Base-by-base conservation (phyloP, 2,329 filamentous ascomycete species). In the Dothiorella sarmentorum region DNA sequence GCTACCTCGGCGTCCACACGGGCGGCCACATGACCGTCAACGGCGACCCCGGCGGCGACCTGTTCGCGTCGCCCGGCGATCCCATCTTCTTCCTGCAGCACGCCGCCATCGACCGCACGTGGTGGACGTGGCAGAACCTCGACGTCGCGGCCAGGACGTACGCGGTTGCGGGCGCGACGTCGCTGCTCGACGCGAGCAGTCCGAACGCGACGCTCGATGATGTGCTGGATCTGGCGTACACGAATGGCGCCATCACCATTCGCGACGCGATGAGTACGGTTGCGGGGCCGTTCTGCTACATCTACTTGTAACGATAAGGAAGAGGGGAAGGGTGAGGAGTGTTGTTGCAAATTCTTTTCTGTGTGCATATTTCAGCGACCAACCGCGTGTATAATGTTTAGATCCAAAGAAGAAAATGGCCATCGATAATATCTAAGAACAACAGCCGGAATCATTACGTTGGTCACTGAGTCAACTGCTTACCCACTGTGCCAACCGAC, bases 81-180 rank as follows among this genome's bases (percentile, higher is more conserved):
- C 77, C 76, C 3, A 35, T 67, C 27, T 81, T 81, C 67, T 81
- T 72, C 65, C 69, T 78, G 24, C 78, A 80, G 61, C 78, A 81
- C 60, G 71, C 71, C 2, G 74, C 75, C 68, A 76, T 81, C 24
- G 79, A 81, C 62, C 71, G 78, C 2, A 64, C 73, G 2, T 82
- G 73, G 68, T 79, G 76, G 76, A 78, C 76, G 13, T 82, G 79
- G 79, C 78, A 82, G 66, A 78, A 76, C 59, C 66, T 74, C 45
- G 72, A 79, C 49, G 63, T 71, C 35, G 63, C 66, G 47, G 67
- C 68, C 11, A 69, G 78, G 13, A 68, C 68, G 56, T 67, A 73
- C 51, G 69, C 67, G 26, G 72, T 81, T 57, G 68, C 65, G 3
- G 78, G 76, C 1, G 80, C 77, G 4, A 71, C 71, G 7, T 80